These are phyloP conservation scores for Kandelia obovata DNA, from an alignment of 345 rosid genomes.

Conservation along the genomic window DNA sequence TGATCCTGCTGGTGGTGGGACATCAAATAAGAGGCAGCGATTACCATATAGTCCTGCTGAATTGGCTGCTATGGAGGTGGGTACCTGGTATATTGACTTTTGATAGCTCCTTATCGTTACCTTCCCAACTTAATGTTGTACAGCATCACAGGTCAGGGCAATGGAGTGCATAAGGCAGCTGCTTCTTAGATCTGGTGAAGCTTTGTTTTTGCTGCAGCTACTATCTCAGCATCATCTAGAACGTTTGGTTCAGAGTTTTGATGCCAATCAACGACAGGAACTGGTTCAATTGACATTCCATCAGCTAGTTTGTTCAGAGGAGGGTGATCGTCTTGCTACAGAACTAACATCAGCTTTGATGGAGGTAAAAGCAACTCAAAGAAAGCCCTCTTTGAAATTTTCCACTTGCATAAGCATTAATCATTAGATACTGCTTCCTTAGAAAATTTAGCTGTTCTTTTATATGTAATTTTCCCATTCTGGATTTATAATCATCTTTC, in stretches of 20 bases:
- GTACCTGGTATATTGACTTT: slow-evolving; percentile 10
- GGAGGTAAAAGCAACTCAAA: slow-evolving; percentile 59
- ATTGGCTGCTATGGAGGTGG: slow-evolving; percentile 92
- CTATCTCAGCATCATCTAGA: slow-evolving; percentile 82
- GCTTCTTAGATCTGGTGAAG: slow-evolving; percentile 97
- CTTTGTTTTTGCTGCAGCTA: slow-evolving; percentile 85
- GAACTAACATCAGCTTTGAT: slow-evolving; percentile 77
- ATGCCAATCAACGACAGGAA: slow-evolving; percentile 54
- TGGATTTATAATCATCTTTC: slow-evolving; percentile 6
- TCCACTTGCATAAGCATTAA: slow-evolving; percentile 3
- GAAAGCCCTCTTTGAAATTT: neutral
- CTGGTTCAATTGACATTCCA: slow-evolving; percentile 81
- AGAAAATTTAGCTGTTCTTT: neutral
- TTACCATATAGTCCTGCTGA: slow-evolving; percentile 84
- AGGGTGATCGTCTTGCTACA: slow-evolving; percentile 88
- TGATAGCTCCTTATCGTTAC: neutral
- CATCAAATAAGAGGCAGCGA: slow-evolving; percentile 77
- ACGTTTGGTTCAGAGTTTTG: slow-evolving; percentile 82
- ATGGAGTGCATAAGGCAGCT: slow-evolving; percentile 95
- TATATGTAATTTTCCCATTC: slow-evolving; percentile 3
- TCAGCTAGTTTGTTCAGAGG: slow-evolving; percentile 91
- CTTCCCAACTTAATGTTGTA: slow-evolving; percentile 10
- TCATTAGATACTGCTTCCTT: neutral
- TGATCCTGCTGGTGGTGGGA: slow-evolving; percentile 58
- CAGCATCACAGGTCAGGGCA: slow-evolving; percentile 68